These are phyloP conservation scores for Neofusicoccum umdonicola DNA, from an alignment of 2,329 filamentous ascomycete species.

Conservation along the genomic window DNA sequence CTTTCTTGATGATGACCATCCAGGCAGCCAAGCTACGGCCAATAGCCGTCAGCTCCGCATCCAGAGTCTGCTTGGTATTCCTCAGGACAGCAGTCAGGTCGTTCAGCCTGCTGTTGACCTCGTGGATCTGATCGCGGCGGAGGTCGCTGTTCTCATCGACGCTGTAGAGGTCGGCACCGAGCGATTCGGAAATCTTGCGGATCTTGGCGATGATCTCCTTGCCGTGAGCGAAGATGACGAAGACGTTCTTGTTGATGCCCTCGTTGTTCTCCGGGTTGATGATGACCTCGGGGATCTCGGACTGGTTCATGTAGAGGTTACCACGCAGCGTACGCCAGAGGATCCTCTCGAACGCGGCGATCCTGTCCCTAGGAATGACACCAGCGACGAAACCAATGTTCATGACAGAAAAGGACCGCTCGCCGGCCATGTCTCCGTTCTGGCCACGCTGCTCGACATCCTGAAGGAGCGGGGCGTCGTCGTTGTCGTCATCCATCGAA, in stretches of 20 bases:
- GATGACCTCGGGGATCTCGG: slow-evolving; percentile 91
- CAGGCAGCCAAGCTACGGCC: slow-evolving; percentile 88
- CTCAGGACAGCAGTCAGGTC: slow-evolving; percentile 89
- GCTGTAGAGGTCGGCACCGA: slow-evolving; percentile 92
- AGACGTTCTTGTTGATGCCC: slow-evolving; percentile 92
- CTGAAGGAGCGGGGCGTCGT: slow-evolving; percentile 88
- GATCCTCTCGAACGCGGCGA: slow-evolving; percentile 94
- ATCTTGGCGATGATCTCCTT: slow-evolving; percentile 99
- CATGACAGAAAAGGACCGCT: slow-evolving; percentile 91
- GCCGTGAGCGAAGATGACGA: slow-evolving; percentile 98
- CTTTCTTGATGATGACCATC: slow-evolving; percentile 97
- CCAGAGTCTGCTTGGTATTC: slow-evolving; percentile 92
- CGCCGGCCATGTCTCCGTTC: slow-evolving; percentile 63
- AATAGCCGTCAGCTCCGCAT: slow-evolving; percentile 91
- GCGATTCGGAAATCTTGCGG: slow-evolving; percentile 95
- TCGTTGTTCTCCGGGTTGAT: slow-evolving; percentile 92
- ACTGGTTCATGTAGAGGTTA: slow-evolving; percentile 99
- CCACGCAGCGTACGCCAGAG: slow-evolving; percentile 95
- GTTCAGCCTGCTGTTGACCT: slow-evolving; percentile 89
- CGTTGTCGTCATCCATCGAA: slow-evolving; percentile 75
- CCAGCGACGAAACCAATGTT: slow-evolving; percentile 98
- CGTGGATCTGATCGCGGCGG: slow-evolving; percentile 90
- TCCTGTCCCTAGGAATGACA: slow-evolving; percentile 88
- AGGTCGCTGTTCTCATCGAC: slow-evolving; percentile 98
- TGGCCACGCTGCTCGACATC: slow-evolving; percentile 83